Evolutionary conservation across 805 yeast species (phyloP), one percentile per base, ranked within the genome.

Genomic region (Wickerhamomyces canadensis): DNA sequence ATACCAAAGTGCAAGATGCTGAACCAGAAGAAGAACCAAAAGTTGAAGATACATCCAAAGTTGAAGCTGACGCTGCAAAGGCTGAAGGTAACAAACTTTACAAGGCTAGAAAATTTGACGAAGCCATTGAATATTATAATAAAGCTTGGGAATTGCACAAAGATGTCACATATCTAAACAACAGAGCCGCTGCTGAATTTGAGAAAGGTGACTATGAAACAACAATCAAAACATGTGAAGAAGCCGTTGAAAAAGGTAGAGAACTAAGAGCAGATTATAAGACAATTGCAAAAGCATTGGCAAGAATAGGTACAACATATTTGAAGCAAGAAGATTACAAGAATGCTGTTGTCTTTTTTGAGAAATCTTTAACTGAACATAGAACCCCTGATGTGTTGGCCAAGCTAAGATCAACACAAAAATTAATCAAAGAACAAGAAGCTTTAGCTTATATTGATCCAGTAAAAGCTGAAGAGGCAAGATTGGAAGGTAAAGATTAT

Each of bases 131-230:
- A 40, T 68, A 77, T 44, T 93, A 93, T 66, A 70, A 84, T 57
- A 74, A 79, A 57, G 99, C 99, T 2, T 93, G 87, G 84, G 83
- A 80, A 24, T 59, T 78, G 16, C 64, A 70, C 64, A 74, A 79
- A 55, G 98, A 93, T 58, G 86, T 91, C 55, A 91, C 98, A 1
- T 93, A 84, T 60, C 72, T 93, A 60, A 93, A 94, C 70, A 93
- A 93, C 72, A 79, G 94, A 55, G 93, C 98, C 27, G 98, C 99
- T 40, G 99, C 98, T 24, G 96, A 93, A 65, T 93, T 65, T 57
- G 99, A 93, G 67, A 87, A 89, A 62, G 96, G 93, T 44, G 96
- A 88, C 55, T 84, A 75, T 54, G 96, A 88, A 40, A 64, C 80
- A 10, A 89, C 96, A 28, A 84, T 93, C 47, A 64, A 71, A 42